Evolutionary conservation across 345 rosid genomes (phyloP), one percentile per base, ranked within the genome.

Genomic region (Abelmoschus esculentus): DNA sequence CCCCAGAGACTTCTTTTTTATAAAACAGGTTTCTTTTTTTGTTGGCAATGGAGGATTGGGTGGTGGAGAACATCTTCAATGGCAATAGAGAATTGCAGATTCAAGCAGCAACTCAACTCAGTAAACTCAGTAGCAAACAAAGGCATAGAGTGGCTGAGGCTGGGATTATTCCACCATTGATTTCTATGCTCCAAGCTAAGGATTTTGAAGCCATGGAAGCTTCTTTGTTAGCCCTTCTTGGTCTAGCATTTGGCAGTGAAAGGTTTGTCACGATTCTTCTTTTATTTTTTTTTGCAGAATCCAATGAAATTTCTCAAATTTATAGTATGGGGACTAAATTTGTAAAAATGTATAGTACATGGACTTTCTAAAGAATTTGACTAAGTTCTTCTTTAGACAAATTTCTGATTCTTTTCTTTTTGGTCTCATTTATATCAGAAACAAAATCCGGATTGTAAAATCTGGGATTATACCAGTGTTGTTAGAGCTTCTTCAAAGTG

Each of bases 221-320:
- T 76, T 77, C 96, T 50, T 85, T 93, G 12, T 76, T 84, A 40
- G 90, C 92, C 70, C 72, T 89, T 72, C 97, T 90, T 62, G 83
- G 86, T 70, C 90, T 89, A 59, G 91, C 93, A 70, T 92, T 83
- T 73, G 98, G 96, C 78, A 88, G 90, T 61, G 96, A 92, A 85
- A 74, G 93, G 98, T 92, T 36, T 54, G 73, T 71, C n/a, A n/a
- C n/a, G n/a, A n/a, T 11, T n/a, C 40, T 70, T 31, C 10, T 5
- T 44, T 38, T 17, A 26, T 32, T 32, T 32, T 32, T 4, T 11
- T 10, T 59, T 56, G 19, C 10, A 50, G 55, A 14, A 50, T 49
- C 54, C 54, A 49, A 49, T 3, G 52, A 12, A 47, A 47, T 49
- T 49, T 49, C 34, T 31, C 34, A 22, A 32, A 5, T 3, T 3